Conservation (phyloP, 2,329 filamentous ascomycete genomes). For the Fusarium sarcochroum region DNA sequence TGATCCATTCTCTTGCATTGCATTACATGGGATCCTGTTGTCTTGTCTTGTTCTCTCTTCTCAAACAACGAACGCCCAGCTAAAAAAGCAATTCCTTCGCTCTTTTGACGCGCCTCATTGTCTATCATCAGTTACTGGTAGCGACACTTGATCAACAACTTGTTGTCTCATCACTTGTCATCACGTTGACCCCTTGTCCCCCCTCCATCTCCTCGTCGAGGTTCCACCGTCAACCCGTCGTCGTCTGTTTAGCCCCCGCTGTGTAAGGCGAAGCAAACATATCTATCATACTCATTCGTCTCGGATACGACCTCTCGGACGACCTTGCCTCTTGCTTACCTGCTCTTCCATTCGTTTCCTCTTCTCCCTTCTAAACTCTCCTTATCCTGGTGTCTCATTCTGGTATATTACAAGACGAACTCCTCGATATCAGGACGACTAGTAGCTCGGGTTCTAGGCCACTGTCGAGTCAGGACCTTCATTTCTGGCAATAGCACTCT, state of each 20-base stretch:
- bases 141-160: background rate
- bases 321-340: slow-evolving; percentile 21
- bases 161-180: slow-evolving; percentile 41
- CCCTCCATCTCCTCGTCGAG: slow-evolving; percentile 42
- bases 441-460: slow-evolving; percentile 10
- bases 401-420: slow-evolving; percentile 23
- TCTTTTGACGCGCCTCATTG: background rate
- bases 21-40: slow-evolving; percentile 14
- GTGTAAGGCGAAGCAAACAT: slow-evolving; percentile 51
- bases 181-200: slow-evolving; percentile 45
- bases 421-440: slow-evolving; percentile 21
- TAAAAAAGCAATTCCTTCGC: slow-evolving; percentile 36
- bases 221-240: slow-evolving; percentile 48
- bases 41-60: slow-evolving; percentile 10
- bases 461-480: slow-evolving; percentile 19
- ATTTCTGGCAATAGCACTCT: slow-evolving; percentile 3
- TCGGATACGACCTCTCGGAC: slow-evolving; percentile 29
- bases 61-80: background rate
- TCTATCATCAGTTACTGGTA: slow-evolving; percentile 8
- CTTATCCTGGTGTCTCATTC: slow-evolving; percentile 11
- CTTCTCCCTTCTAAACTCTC: slow-evolving; percentile 10
- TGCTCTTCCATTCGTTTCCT: slow-evolving; percentile 17
- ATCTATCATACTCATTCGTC: slow-evolving; percentile 40
- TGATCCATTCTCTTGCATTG: slow-evolving; percentile 32
- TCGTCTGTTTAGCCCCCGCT: slow-evolving; percentile 45